These are phyloP conservation scores for Collybiopsis confluens DNA, from an alignment of 768 basidiomycete genomes.

Conservation along the genomic window DNA sequence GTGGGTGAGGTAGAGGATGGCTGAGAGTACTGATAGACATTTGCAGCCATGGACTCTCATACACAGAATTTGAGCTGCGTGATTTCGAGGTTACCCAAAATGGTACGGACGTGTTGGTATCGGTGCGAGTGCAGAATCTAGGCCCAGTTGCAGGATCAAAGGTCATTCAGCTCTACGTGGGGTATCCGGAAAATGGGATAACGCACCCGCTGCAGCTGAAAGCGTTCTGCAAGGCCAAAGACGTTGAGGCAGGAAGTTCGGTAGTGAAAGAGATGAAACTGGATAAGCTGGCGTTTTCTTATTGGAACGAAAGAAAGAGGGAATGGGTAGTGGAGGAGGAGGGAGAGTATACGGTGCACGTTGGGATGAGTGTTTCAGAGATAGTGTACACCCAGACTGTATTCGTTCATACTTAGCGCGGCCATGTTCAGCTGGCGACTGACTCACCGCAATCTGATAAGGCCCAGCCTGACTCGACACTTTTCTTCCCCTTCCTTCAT, in stretches of 20 bases:
- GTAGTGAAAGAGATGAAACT: slow-evolving; percentile 39
- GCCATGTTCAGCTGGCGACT: not conserved
- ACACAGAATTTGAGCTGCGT: slow-evolving; percentile 62
- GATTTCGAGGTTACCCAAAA: slow-evolving; percentile 35
- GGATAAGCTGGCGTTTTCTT: slow-evolving; percentile 68
- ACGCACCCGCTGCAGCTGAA: slow-evolving; percentile 56
- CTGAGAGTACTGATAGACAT: slow-evolving; percentile 5
- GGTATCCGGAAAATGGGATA: slow-evolving; percentile 44
- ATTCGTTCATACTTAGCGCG: too few species aligned
- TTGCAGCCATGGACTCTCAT: slow-evolving; percentile 65
- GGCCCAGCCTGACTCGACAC: slow-evolving; percentile 2
- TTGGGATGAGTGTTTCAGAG: slow-evolving; percentile 40
- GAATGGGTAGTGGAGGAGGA: slow-evolving; percentile 46
- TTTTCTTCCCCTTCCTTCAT: slow-evolving; percentile 13
- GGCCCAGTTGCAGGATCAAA: slow-evolving; percentile 53
- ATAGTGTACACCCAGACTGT: slow-evolving; percentile 25
- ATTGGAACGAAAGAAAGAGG: slow-evolving; percentile 45
- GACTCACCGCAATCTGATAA: slow-evolving; percentile 13
- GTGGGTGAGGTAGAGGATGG: slow-evolving; percentile 12
- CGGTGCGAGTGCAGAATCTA: slow-evolving; percentile 50
- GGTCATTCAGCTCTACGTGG: slow-evolving; percentile 64
- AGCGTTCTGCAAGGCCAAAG: slow-evolving; percentile 56
- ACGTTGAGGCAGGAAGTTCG: slow-evolving; percentile 45
- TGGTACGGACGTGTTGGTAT: slow-evolving; percentile 27
- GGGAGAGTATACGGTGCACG: slow-evolving; percentile 47